A percentile compares a stretch with the other conserved stretches of the same genome.
Conservation (phyloP, 1,284 basidiomycete species). For the Flammula alnicola region DNA sequence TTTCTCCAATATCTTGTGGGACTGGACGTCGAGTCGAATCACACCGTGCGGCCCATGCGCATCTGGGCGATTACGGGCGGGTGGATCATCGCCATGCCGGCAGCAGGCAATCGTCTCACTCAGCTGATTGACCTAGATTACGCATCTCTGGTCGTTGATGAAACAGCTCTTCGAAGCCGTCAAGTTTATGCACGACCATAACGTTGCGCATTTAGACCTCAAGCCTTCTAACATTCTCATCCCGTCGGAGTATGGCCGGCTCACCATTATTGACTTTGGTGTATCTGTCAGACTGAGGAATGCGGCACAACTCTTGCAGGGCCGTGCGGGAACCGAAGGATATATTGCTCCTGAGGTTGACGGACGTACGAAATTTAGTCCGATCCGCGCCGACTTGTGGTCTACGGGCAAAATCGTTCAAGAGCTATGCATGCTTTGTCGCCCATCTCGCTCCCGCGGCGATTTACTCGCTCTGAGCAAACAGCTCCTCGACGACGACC, state of each 20-base stretch:
- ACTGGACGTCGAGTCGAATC: slow-evolving; percentile 4
- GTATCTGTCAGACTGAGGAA: slow-evolving; percentile 1
- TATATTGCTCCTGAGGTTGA: slow-evolving; percentile 7
- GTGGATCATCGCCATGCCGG: slow-evolving; percentile 9
- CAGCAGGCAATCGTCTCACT: slow-evolving; percentile 3
- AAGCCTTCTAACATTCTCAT: slow-evolving; percentile 7
- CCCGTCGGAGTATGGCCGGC: slow-evolving; percentile 3
- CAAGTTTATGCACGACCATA: slow-evolving; percentile 10
- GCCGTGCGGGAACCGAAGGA: slow-evolving; percentile 1
- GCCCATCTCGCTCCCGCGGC: background rate
- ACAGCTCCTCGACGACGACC: slow-evolving; percentile 3
- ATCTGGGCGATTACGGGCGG: slow-evolving; percentile 2
- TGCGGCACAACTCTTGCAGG: background rate
- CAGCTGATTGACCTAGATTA: background rate
- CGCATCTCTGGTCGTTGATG: slow-evolving; percentile 6
- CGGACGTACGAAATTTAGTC: background rate
- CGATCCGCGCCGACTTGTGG: slow-evolving; percentile 8
- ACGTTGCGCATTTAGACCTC: slow-evolving; percentile 8
- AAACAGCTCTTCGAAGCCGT: slow-evolving; percentile 11
- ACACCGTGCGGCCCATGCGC: slow-evolving; percentile 5
- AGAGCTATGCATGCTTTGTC: slow-evolving; percentile 5
- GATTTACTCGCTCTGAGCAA: slow-evolving; percentile 3
- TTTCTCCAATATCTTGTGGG: background rate
- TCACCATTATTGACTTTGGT: slow-evolving; percentile 7
- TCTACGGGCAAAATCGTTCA: slow-evolving; percentile 3